These are phyloP conservation scores for Cadophora sp. DNA, from an alignment of 2,329 filamentous ascomycete genomes.

Conservation along the genomic window DNA sequence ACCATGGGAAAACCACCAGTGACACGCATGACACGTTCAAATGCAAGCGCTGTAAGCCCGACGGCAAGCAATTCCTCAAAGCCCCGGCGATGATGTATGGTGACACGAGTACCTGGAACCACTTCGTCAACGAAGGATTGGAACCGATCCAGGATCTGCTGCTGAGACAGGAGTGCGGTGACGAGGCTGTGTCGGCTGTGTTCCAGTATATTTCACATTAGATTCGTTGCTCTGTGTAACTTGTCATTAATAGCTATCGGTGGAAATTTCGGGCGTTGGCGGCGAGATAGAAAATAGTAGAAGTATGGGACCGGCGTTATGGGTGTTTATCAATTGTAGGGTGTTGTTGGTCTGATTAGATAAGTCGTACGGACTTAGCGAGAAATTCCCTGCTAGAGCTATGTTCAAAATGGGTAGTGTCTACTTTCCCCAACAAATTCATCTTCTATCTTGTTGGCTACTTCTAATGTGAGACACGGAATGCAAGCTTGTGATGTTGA, in stretches of 20 bases:
- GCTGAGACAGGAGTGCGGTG: conserved; percentile 81
- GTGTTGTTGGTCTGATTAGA: neutral
- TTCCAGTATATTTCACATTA: conserved; percentile 98
- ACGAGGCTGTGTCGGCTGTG: conserved; percentile 86
- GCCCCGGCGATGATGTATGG: conserved; percentile 95
- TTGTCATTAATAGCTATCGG: neutral
- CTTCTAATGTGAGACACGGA: neutral
- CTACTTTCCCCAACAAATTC: neutral
- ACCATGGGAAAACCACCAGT: conserved; percentile 80
- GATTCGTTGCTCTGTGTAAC: conserved; percentile 11
- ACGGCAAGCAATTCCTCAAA: conserved; percentile 87
- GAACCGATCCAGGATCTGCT: conserved; percentile 88
- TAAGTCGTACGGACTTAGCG: neutral
- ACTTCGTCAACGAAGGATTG: conserved; percentile 85
- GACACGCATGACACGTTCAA: conserved; percentile 99
- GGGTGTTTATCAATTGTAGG: neutral
- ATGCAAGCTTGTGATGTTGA: conserved; percentile 3
- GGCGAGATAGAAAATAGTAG: neutral
- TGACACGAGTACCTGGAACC: conserved; percentile 99
- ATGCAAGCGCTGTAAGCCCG: conserved; percentile 90
- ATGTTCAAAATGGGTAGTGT: conserved; percentile 15
- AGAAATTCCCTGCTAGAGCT: neutral
- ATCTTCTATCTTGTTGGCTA: neutral
- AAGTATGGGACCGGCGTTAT: conserved; percentile 1
- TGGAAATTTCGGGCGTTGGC: conserved; percentile 1